These are phyloP conservation scores for Lolium rigidum DNA, from an alignment of 176 grass and related monocot genomes.

Conservation along the genomic window DNA sequence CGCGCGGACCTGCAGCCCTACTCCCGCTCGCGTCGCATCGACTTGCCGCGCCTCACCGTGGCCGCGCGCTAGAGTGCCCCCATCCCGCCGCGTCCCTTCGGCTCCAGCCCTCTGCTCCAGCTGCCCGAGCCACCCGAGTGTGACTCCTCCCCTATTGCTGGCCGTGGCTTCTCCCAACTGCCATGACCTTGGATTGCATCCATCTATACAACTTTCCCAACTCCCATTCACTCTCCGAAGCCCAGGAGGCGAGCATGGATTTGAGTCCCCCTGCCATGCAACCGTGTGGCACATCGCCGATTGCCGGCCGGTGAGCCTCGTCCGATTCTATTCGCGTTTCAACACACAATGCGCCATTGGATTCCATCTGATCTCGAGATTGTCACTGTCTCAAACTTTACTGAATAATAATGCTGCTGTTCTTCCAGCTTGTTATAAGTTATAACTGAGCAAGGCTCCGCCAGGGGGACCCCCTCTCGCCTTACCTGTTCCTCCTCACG, in stretches of 20 bases:
- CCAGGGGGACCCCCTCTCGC: no score
- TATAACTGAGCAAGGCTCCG: no score
- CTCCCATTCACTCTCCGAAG: neutral
- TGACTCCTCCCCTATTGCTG: no score
- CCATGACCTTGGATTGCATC: no score
- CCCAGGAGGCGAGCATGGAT: neutral
- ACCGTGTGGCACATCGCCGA: neutral
- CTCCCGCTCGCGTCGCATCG: neutral
- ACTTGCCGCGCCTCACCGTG: no score
- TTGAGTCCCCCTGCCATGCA: neutral
- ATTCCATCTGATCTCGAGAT: neutral
- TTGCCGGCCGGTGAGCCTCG: neutral
- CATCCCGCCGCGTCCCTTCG: neutral
- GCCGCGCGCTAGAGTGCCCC: no score
- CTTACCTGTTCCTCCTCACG: no score
- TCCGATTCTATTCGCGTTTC: neutral
- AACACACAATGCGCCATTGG: neutral
- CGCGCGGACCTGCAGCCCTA: neutral
- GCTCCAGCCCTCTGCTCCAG: neutral
- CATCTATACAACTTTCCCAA: no score
- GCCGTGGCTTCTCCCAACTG: no score
- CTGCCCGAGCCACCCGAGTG: no score
- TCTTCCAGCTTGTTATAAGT: neutral
- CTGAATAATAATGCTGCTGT: no score
- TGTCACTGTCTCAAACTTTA: neutral